Base-by-base conservation (phyloP, 768 basidiomycete genomes). In the Kwoniella sp. region DNA sequence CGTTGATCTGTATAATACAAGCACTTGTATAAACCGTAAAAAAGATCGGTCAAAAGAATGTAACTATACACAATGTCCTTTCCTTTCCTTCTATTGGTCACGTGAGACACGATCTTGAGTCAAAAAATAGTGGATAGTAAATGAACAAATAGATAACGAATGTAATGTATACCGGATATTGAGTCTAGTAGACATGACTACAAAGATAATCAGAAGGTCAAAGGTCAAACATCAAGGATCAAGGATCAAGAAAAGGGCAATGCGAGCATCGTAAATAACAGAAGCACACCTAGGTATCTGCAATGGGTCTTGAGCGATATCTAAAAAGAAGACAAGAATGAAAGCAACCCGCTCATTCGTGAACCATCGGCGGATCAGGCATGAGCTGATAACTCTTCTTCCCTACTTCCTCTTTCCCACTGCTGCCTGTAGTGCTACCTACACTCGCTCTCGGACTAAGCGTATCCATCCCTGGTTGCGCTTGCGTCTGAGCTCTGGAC, bases 371-470 rank as follows among this genome's bases (percentile, higher is more conserved):
- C 50, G 62, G 57, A 64, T 72, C 70, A 49, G 68, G 68, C 40
- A 67, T 60, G 15, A 72, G 63, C 33, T 52, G 61, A 61, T 61
- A 72, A 61, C 62, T 70, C 21, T 59, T 53, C 46, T 55, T 56
- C 21, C 30, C 67, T 8, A 37, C 48, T 29, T 47, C 49, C 51
- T 37, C 22, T 47, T 44, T 30, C 21, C 30, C 24, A 27, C 21
- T 24, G 37, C 30, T 29, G 37, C 21, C 52, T 21, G 48, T 19
- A 27, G 12, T 24, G 37, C 30, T 29, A 49, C 21, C 52, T 21
- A 48, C 36, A 8, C 46, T 26, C 27, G 21, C 3, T 27, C 40
- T 9, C 8, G 40, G 40, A 44, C 40, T 44, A 3, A 15, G 40
- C 8, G 40, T 53, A 52, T 37, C 17, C 5, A 40, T 19, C 21